Evolutionary conservation across 805 yeast species (phyloP).

Genomic region (Metschnikowia baotianmanensis): DNA sequence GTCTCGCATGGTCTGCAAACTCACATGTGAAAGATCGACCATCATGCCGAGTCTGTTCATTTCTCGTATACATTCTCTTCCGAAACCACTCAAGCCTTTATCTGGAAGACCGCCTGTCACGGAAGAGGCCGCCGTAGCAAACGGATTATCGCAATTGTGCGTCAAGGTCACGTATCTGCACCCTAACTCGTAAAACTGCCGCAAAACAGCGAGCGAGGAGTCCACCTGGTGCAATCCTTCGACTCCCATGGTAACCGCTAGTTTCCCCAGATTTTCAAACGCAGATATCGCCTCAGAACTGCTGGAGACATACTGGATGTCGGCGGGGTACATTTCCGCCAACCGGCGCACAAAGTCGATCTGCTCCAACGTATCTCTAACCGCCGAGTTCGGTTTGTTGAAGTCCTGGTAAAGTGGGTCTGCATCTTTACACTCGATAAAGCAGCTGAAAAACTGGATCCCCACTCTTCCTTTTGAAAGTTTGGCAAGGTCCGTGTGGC

Average conservation of each 20-base stretch:
- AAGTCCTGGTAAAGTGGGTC: constrained; percentile 43
- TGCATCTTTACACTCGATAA: constrained; percentile 44
- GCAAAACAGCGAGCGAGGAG: constrained; percentile 45
- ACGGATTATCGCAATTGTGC: constrained; percentile 57
- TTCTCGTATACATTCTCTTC: constrained; percentile 41
- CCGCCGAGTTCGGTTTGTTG: constrained; percentile 42
- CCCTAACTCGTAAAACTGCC: constrained; percentile 49
- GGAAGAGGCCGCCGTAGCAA: constrained; percentile 54
- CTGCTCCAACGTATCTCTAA: constrained; percentile 54
- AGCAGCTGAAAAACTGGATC: constrained; percentile 50
- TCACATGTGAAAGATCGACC: constrained; percentile 50
- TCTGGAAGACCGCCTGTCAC: constrained; percentile 46
- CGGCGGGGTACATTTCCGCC: constrained; percentile 38
- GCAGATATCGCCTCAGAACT: constrained; percentile 41
- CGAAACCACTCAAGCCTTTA: constrained; percentile 42
- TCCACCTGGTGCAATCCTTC: constrained; percentile 57
- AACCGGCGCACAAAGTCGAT: constrained; percentile 49
- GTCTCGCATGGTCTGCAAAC: constrained; percentile 47
- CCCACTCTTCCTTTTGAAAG: constrained; percentile 47
- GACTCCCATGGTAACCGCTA: constrained; percentile 50
- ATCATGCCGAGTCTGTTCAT: constrained; percentile 55
- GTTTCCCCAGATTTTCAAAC: constrained; percentile 29
- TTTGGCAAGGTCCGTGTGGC: constrained; percentile 45
- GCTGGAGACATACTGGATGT: constrained; percentile 39
- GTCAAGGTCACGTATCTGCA: constrained; percentile 54